These are phyloP conservation scores for Alternaria triticimaculans DNA, from an alignment of 2,329 filamentous ascomycete species.

Conservation along the genomic window DNA sequence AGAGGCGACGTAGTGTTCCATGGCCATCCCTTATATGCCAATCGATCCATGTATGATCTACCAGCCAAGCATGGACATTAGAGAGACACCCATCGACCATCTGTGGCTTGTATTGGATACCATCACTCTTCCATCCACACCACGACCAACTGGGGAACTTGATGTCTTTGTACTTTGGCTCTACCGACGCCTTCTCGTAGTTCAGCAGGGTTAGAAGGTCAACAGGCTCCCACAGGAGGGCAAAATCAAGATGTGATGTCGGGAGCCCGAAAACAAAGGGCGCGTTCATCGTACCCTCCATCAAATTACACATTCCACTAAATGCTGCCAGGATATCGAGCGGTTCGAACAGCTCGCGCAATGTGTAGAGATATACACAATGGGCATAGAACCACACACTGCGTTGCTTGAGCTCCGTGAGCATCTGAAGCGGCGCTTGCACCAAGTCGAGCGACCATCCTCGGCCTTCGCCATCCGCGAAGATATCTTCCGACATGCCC, in stretches of 20 bases:
- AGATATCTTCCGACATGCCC: background rate
- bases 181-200: fast-evolving
- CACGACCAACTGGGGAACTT: background rate
- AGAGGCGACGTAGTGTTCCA: background rate
- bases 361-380: background rate
- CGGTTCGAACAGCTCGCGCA: background rate
- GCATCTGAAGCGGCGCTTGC: background rate
- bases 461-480: background rate
- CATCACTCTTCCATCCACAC: background rate
- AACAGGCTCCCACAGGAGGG: background rate
- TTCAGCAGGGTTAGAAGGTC: fast-evolving
- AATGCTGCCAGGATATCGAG: background rate
- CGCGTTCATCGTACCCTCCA: background rate
- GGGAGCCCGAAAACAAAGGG: background rate
- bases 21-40: background rate
- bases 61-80: background rate
- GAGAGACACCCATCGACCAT: background rate
- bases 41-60: background rate
- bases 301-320: background rate
- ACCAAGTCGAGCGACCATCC: background rate
- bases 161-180: background rate
- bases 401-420: background rate
- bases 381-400: background rate
- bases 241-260: background rate
- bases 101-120: background rate